Evolutionary conservation across 2,329 filamentous ascomycete species (phyloP).

Genomic region (Phaeosphaeriaceae sp.): DNA sequence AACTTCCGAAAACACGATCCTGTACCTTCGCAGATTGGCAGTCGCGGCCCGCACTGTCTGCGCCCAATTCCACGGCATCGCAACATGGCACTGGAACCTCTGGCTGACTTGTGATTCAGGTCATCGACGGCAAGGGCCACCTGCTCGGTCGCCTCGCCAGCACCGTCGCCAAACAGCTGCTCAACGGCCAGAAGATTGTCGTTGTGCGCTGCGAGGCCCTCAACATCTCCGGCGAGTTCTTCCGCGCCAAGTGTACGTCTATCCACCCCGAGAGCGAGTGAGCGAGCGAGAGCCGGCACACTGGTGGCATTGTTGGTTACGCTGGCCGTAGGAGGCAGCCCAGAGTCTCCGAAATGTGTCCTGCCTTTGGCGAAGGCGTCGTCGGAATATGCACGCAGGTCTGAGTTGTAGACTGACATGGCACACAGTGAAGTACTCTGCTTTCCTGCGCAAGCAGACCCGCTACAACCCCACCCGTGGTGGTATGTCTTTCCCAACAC

Average conservation of each 20-base stretch:
- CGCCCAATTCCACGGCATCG: slow-evolving; percentile 7
- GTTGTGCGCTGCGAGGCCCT: slow-evolving; percentile 98
- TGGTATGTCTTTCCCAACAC: slow-evolving; percentile 66
- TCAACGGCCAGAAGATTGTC: slow-evolving; percentile 99
- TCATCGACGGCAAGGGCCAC: slow-evolving; percentile 99
- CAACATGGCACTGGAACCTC: slow-evolving; percentile 14
- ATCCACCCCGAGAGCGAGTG: slow-evolving; percentile 18
- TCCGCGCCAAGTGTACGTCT: slow-evolving; percentile 99
- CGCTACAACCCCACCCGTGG: slow-evolving; percentile 99
- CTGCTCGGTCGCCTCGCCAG: slow-evolving; percentile 98
- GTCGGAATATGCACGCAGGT: slow-evolving; percentile 1
- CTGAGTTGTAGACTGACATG: slow-evolving; percentile 27
- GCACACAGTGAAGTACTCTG: slow-evolving; percentile 96
- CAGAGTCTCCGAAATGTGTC: slow-evolving; percentile 13
- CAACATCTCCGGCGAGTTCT: slow-evolving; percentile 99
- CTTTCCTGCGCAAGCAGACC: slow-evolving; percentile 99
- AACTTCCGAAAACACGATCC: slow-evolving; percentile 24
- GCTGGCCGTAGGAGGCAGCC: neutral
- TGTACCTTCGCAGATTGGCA: slow-evolving; percentile 9
- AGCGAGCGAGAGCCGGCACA: slow-evolving; percentile 24
- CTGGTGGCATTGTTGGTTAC: neutral
- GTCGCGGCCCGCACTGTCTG: slow-evolving; percentile 17
- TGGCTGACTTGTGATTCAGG: slow-evolving; percentile 51
- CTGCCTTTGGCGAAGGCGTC: slow-evolving; percentile 12
- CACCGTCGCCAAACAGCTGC: slow-evolving; percentile 98